phyloP scores from a whole-genome alignment of 2,329 filamentous ascomycete species.

The Ceratocystis papillata region DNA sequence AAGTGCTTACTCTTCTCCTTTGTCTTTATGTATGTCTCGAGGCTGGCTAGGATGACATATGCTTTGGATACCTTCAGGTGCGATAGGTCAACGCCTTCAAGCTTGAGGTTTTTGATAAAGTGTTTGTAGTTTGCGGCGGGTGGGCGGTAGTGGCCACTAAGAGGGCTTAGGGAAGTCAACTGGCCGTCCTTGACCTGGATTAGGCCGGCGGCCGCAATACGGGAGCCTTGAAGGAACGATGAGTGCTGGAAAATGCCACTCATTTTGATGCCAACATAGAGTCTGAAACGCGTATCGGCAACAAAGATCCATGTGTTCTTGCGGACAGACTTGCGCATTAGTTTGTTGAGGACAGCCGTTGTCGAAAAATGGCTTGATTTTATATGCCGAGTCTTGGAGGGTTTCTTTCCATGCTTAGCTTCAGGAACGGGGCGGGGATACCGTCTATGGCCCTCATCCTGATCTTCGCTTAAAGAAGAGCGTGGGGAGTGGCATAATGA shows the following conservation, averaged over 20 bases:
- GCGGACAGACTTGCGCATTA: conserved; percentile 66
- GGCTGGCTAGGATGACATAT: conserved; percentile 69
- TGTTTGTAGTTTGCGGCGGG: conserved; percentile 72
- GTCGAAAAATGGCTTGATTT: conserved; percentile 51
- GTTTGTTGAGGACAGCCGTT: conserved; percentile 63
- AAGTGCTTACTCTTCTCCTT: conserved; percentile 49
- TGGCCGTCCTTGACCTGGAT: conserved; percentile 77
- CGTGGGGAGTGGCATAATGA: conserved; percentile 27
- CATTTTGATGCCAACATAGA: conserved; percentile 86
- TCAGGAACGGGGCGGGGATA: conserved; percentile 18
- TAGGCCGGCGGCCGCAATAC: conserved; percentile 71
- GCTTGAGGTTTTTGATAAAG: conserved; percentile 63
- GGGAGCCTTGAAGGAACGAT: conserved; percentile 72
- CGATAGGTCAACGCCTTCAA: conserved; percentile 66
- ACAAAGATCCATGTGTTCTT: conserved; percentile 94
- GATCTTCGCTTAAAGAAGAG: conserved; percentile 33
- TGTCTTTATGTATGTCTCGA: conserved; percentile 68
- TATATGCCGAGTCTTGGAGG: conserved; percentile 19
- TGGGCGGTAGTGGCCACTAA: conserved; percentile 74
- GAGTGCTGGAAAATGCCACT: conserved; percentile 84
- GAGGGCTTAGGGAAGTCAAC: conserved; percentile 58
- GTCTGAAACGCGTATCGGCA: conserved; percentile 69
- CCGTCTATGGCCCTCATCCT: conserved; percentile 36
- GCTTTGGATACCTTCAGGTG: conserved; percentile 68
- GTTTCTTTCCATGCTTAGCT: conserved; percentile 16